Base-by-base conservation (phyloP, 768 basidiomycete species). In the Mrakia hoshinonis region DNA sequence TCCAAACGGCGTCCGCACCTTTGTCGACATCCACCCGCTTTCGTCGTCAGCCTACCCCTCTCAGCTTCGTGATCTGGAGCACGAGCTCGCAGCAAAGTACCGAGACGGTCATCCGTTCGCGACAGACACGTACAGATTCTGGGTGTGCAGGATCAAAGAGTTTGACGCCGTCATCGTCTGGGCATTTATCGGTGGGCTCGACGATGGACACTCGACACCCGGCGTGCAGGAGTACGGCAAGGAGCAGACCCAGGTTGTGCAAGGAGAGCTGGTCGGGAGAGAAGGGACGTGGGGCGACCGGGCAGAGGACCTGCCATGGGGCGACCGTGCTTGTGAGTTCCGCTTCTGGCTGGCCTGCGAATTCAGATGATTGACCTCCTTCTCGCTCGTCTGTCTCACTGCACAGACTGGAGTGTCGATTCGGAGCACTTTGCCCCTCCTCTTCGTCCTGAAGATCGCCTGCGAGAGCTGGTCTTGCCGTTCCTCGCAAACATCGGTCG, bases 371-470 rank as follows among this genome's bases (percentile, higher is more conserved):
- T n/a, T n/a, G n/a, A n/a, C n/a, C n/a, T n/a, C n/a, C n/a, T n/a
- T n/a, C n/a, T n/a, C n/a, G n/a, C n/a, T n/a, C n/a, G n/a, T n/a
- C n/a, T n/a, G n/a, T n/a, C n/a, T n/a, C n/a, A n/a, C n/a, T n/a
- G n/a, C n/a, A n/a, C n/a, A n/a, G n/a, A n/a, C n/a, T n/a, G n/a
- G n/a, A n/a, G n/a, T n/a, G n/a, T n/a, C n/a, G n/a, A n/a, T n/a
- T 49, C 65, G n/a, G 70, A 71, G 31, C 70, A 71, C 64, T 71
- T 71, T 55, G 38, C 66, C 43, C 70, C 70, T 4, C 70, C 70
- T 20, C 61, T 71, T 22, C 7, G 24, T 10, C 39, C 64, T 13
- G 70, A 71, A 20, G 70, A 65, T 11, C 63, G 70, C 0, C 54
- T 65, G 10, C 20, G 26, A 9, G 24, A 47, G 52, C 70, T 71